Base-by-base conservation (phyloP, 352 stramenopile genomes). In the Pythium chondricola region DNA sequence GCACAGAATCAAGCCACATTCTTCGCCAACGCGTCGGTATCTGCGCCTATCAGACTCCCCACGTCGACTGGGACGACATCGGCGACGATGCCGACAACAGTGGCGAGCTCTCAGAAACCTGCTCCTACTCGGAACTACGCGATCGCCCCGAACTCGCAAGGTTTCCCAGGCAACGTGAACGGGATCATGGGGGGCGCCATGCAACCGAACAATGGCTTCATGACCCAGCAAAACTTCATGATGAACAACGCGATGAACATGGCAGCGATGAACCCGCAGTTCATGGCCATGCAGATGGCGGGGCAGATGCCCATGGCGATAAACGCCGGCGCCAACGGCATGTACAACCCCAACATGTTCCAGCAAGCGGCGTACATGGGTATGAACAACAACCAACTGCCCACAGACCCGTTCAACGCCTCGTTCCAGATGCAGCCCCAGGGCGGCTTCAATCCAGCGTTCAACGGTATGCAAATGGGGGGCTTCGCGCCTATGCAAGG, bases 331-430 rank as follows among this genome's bases (percentile, higher is more conserved):
- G 63, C 56, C n/a, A n/a, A n/a, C n/a, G n/a, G n/a, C 22, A 85
- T 88, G 71, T 88, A 74, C 47, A 68, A 61, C 33, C 24, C 61
- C 18, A 53, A 48, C 43, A 55, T 63, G 56, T 63, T 63, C 27
- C 33, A 22, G 16, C 36, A 29, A 16, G 21, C 45, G 3, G 35
- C 22, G 1, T 43, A 44, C 30, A 41, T 43, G 21, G 39, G 40
- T 21, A 69, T 67, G 53, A 58, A 26, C 44, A 43, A 35, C 43
- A 84, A 57, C 41, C 76, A 72, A 18, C 61, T 88, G 6, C 69
- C 65, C 6, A 61, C 66, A 26, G 73, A 90, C 48, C 74, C 79
- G 24, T 88, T 88, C 60, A 87, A 88, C 45, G 61, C 74, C 1
- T 75, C 74, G 29, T 65, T 58, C 39, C 56, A 59, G 27, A 59